Conservation (phyloP, 257 asterid genomes). For the Solanum sejunctum region DNA sequence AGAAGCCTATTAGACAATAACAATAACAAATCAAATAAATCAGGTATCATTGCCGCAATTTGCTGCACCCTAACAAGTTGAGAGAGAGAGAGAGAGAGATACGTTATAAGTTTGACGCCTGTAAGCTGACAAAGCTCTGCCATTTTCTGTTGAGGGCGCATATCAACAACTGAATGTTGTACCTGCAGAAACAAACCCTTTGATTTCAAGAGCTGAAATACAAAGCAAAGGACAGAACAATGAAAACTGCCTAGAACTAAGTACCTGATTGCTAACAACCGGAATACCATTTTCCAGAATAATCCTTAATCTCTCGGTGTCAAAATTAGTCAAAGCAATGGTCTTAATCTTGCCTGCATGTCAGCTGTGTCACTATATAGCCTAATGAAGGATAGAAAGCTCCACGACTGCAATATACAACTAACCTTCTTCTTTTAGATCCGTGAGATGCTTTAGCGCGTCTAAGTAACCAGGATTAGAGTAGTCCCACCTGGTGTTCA, state of each 20-base stretch:
- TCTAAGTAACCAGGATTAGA: conserved; percentile 85
- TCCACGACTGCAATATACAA: background rate
- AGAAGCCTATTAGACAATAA: background rate
- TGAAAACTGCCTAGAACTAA: background rate
- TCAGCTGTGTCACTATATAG: conserved; percentile 18
- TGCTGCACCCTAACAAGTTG: background rate
- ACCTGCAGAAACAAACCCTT: conserved; percentile 45
- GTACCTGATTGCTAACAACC: conserved; percentile 88
- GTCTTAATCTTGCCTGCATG: conserved; percentile 93
- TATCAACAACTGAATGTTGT: conserved; percentile 92
- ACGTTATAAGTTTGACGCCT: conserved; percentile 98
- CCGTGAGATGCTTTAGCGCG: conserved; percentile 94
- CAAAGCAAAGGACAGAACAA: background rate
- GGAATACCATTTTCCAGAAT: conserved; percentile 90
- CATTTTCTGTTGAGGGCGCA: conserved; percentile 99
- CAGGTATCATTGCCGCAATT: background rate
- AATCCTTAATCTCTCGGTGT: conserved; percentile 70
- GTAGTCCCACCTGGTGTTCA: conserved; percentile 88
- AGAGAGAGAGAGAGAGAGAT: conserved; percentile 26
- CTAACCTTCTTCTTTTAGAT: conserved; percentile 89
- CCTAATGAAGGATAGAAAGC: conserved; percentile 7
- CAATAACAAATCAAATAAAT: background rate
- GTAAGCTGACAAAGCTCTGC: conserved; percentile 80
- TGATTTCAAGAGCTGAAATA: background rate
- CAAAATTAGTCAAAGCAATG: conserved; percentile 89